Conservation (phyloP, 805 yeast genomes). For the Teunomyces panamensis region DNA sequence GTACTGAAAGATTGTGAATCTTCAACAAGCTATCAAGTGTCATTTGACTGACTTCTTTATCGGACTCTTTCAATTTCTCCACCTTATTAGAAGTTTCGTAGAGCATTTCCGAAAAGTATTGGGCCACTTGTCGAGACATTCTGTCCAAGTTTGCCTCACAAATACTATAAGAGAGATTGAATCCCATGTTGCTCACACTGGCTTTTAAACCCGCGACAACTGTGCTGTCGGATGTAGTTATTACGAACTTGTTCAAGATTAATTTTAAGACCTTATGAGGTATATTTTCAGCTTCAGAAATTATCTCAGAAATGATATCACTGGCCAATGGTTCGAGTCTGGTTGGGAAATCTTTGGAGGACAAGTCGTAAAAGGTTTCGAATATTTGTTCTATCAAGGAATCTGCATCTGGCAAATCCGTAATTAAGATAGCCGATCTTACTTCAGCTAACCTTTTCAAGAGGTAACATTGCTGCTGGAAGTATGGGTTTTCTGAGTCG, state of each 20-base stretch:
- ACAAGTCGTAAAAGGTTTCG: conserved; percentile 56
- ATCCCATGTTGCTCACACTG: conserved; percentile 49
- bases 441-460: conserved; percentile 71
- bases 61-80: conserved; percentile 14
- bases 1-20: conserved; percentile 60
- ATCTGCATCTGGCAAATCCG: conserved; percentile 68
- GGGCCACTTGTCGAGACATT: conserved; percentile 72
- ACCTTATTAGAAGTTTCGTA: conserved; percentile 44
- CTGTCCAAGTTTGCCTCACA: conserved; percentile 71
- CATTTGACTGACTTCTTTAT: conserved; percentile 15
- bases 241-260: conserved; percentile 61
- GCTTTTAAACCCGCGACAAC: conserved; percentile 17
- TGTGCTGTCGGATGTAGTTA: conserved; percentile 11
- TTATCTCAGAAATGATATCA: conserved; percentile 70
- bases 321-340: conserved; percentile 60
- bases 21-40: conserved; percentile 49
- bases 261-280: conserved; percentile 59
- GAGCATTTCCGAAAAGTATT: conserved; percentile 72
- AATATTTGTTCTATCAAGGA: conserved; percentile 55
- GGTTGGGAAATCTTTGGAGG: conserved; percentile 44
- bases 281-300: conserved; percentile 66
- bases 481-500: conserved; percentile 58
- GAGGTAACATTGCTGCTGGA: conserved; percentile 59
- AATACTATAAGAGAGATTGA: conserved; percentile 60
- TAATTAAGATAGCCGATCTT: conserved; percentile 66